These are phyloP conservation scores for Aspergillus tamarii DNA, from an alignment of 2,329 filamentous ascomycete species.

Conservation along the genomic window DNA sequence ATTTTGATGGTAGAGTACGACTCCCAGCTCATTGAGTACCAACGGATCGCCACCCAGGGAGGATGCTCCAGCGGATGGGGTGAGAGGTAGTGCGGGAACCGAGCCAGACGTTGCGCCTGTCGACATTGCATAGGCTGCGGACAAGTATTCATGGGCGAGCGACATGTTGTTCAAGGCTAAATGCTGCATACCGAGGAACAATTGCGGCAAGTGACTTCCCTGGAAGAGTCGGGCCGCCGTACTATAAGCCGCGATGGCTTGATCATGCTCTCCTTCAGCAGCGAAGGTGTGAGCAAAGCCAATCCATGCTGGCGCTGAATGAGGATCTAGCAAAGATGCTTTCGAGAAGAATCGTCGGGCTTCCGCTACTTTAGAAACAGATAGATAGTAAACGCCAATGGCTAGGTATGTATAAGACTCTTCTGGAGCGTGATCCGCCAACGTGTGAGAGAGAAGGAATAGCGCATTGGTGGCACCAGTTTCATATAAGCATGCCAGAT, in stretches of 20 bases:
- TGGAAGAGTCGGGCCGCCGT: slow-evolving; percentile 94
- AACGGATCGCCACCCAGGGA: slow-evolving; percentile 68
- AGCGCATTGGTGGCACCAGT: slow-evolving; percentile 83
- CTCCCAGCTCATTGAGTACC: slow-evolving; percentile 91
- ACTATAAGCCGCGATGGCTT: slow-evolving; percentile 96
- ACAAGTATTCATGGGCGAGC: slow-evolving; percentile 90
- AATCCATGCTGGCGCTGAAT: slow-evolving; percentile 97
- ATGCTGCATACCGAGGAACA: slow-evolving; percentile 98
- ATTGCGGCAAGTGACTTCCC: slow-evolving; percentile 91
- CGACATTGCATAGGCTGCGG: slow-evolving; percentile 73
- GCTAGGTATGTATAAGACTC: slow-evolving; percentile 93
- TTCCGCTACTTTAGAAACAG: slow-evolving; percentile 86
- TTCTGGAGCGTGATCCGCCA: slow-evolving; percentile 87
- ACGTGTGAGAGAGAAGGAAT: slow-evolving; percentile 88
- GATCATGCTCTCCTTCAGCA: slow-evolving; percentile 95
- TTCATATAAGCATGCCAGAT: slow-evolving; percentile 88
- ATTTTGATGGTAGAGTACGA: slow-evolving; percentile 93
- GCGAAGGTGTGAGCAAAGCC: slow-evolving; percentile 98
- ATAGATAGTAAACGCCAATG: slow-evolving; percentile 92
- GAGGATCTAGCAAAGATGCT: slow-evolving; percentile 94
- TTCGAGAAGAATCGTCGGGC: slow-evolving; percentile 96
- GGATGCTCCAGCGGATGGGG: slow-evolving; percentile 26
- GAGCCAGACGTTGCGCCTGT: slow-evolving; percentile 42
- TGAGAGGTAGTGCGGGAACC: slow-evolving; percentile 28
- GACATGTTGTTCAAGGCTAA: slow-evolving; percentile 93